Evolutionary conservation across 2,329 filamentous ascomycete species (phyloP).

Genomic region (Alternaria rosae): DNA sequence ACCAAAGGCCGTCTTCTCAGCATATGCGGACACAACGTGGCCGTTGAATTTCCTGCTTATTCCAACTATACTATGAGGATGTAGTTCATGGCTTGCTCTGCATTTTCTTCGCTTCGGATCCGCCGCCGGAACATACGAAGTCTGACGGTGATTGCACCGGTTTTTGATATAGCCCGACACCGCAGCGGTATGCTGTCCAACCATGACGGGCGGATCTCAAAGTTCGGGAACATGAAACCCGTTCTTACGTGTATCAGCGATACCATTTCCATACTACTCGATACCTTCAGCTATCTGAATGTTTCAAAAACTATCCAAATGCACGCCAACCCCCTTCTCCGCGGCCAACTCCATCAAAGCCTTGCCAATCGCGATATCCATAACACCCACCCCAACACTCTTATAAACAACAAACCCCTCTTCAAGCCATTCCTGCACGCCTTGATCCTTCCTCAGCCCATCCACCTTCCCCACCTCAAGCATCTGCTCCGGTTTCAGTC

Average conservation of each 20-base stretch:
- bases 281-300: accelerated
- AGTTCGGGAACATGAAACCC: not conserved
- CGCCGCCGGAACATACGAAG: too few species aligned
- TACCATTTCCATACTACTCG: not conserved
- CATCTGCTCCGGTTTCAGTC: constrained; percentile 32
- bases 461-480: constrained; percentile 18
- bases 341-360: constrained; percentile 24
- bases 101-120: too few species aligned
- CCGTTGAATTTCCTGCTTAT: not conserved
- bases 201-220: not conserved
- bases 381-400: constrained; percentile 60
- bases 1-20: too few species aligned
- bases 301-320: constrained; percentile 18
- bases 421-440: constrained; percentile 23
- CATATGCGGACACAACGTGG: too few species aligned
- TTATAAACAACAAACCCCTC: constrained; percentile 58
- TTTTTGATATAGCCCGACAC: too few species aligned
- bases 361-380: constrained; percentile 57
- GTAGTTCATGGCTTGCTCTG: too few species aligned
- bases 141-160: too few species aligned
- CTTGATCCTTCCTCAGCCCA: not conserved
- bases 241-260: too few species aligned
- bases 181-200: not conserved
- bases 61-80: too few species aligned
- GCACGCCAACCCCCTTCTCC: constrained; percentile 20